Percentiles rank a stretch among this genome's conserved stretches.
Evolutionary conservation across 2,329 filamentous ascomycete genomes (phyloP).

Genomic region (Westerdykella sp.): DNA sequence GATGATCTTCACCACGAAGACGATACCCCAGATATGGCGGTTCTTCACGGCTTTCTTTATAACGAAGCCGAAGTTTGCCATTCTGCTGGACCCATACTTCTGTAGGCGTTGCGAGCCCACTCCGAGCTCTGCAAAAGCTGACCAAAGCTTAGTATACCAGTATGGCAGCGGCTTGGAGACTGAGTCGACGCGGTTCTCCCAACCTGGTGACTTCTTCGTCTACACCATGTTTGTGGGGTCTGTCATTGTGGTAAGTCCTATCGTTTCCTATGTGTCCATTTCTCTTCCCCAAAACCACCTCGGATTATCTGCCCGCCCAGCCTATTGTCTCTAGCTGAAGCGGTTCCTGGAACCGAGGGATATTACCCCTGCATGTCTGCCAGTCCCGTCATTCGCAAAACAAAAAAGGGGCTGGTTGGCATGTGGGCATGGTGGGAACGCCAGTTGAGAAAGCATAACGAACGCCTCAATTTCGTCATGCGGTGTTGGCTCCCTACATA

Average conservation of each 20-base stretch:
- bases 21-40: slow-evolving; percentile 55
- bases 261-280: slow-evolving; percentile 9
- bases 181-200: slow-evolving; percentile 62
- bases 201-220: slow-evolving; percentile 72
- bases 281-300: slow-evolving; percentile 42
- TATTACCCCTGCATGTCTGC: slow-evolving; percentile 47
- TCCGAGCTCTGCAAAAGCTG: slow-evolving; percentile 17
- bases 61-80: slow-evolving; percentile 49
- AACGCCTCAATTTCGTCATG: slow-evolving; percentile 49
- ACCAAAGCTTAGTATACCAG: slow-evolving; percentile 55
- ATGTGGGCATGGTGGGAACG: slow-evolving; percentile 49
- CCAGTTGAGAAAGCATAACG: slow-evolving; percentile 49
- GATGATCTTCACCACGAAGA: slow-evolving; percentile 48
- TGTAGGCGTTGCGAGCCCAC: slow-evolving; percentile 38
- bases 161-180: slow-evolving; percentile 71
- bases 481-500: slow-evolving; percentile 64
- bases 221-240: slow-evolving; percentile 69
- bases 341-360: slow-evolving; percentile 52
- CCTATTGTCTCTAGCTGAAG: slow-evolving; percentile 43
- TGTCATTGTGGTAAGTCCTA: slow-evolving; percentile 68
- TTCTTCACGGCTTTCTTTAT: slow-evolving; percentile 54
- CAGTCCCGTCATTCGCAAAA: slow-evolving; percentile 49
- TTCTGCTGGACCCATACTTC: slow-evolving; percentile 71
- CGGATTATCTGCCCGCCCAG: slow-evolving; percentile 54
- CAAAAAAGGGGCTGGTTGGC: slow-evolving; percentile 40